Conservation (phyloP, 305 asterid species). For the Rubia tinctorum region DNA sequence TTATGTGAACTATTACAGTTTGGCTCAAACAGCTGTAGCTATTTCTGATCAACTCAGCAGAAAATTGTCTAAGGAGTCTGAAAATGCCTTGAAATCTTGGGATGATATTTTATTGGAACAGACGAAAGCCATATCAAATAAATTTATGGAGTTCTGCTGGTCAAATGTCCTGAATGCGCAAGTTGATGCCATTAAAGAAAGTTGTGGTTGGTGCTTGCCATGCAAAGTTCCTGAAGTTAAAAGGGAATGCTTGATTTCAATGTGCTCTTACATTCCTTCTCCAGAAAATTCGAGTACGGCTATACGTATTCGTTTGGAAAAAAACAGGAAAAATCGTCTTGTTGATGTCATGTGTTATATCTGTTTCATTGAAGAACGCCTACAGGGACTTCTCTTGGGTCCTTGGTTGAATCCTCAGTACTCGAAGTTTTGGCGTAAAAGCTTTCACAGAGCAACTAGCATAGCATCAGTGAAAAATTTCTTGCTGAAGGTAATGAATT, state of each 20-base stretch:
- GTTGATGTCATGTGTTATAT: conserved; percentile 68
- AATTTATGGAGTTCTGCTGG: conserved; percentile 60
- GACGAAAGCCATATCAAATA: conserved; percentile 58
- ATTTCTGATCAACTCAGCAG: conserved; percentile 45
- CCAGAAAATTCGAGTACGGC: conserved; percentile 48
- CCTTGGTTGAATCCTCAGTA: conserved; percentile 83
- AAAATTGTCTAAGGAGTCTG: conserved; percentile 49
- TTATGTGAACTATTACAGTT: conserved; percentile 67
- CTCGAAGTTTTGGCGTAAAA: conserved; percentile 63
- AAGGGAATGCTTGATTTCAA: conserved; percentile 61
- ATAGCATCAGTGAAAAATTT: conserved; percentile 43
- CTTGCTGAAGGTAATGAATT: conserved; percentile 56
- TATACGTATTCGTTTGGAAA: conserved; percentile 42
- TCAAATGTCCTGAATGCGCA: conserved; percentile 42
- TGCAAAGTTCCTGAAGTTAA: conserved; percentile 65
- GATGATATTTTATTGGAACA: conserved; percentile 63
- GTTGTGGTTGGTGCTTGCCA: conserved; percentile 92
- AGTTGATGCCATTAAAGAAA: conserved; percentile 52
- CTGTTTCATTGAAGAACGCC: conserved; percentile 64
- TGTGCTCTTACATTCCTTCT: conserved; percentile 48
- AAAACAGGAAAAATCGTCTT: conserved; percentile 56
- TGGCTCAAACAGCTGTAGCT: conserved; percentile 58
- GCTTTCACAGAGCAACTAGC: conserved; percentile 40
- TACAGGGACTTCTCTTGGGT: conserved; percentile 84
- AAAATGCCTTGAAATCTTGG: conserved; percentile 39